These are phyloP conservation scores for Chenopodium album DNA, from an alignment of 148 eudicot species.

Conservation along the genomic window DNA sequence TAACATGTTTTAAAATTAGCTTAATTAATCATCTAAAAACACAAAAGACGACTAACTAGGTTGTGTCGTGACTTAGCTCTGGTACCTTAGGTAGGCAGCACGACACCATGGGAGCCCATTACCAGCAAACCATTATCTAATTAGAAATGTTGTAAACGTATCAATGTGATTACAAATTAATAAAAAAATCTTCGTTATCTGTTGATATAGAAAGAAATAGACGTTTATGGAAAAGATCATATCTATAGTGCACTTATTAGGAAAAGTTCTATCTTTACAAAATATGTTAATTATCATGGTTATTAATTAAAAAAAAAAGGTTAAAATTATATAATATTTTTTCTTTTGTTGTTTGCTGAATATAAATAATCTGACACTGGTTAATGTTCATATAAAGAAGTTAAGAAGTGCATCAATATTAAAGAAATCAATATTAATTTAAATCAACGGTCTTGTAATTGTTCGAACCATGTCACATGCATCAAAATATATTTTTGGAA, in stretches of 20 bases:
- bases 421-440: constrained; percentile 1
- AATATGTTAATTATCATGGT: no score
- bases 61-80: no score
- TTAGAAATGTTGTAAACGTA: background rate
- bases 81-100: no score
- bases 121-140: no score
- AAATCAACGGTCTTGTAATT: background rate
- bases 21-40: no score
- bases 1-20: no score
- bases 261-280: background rate
- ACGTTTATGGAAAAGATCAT: background rate
- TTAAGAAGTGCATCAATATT: background rate
- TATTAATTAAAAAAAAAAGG: no score
- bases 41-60: no score
- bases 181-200: background rate
- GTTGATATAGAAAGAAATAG: background rate
- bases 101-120: no score
- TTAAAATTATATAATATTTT: no score
- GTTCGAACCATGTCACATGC: constrained; percentile 20
- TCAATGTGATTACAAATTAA: no score
- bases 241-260: background rate
- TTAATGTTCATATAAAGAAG: background rate
- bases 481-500: background rate
- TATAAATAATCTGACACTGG: background rate
- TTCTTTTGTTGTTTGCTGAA: no score